Base-by-base conservation (phyloP, 2,329 filamentous ascomycete genomes). In the Elsinoe perseae region DNA sequence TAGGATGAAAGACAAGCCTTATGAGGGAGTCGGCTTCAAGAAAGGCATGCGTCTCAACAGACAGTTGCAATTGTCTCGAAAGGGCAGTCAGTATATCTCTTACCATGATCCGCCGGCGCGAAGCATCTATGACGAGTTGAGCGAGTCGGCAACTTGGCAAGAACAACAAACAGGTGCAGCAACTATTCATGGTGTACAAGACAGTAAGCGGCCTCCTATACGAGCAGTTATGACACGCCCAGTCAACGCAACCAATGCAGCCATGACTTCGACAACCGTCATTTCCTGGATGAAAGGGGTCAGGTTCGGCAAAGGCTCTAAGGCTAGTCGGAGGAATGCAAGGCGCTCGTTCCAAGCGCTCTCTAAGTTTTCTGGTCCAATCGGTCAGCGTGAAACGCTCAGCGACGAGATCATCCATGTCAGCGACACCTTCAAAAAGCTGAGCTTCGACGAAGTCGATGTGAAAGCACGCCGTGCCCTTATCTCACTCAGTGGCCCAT, bases 31-130 rank as follows among this genome's bases (percentile, higher is more conserved):
- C 14, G 89, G 88, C 2, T 87, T 88, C 66, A 75, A 82, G 44
- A 89, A 85, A 66, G 89, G 87, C 3, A 78, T 77, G 53, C 77
- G 78, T 2, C 80, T 85, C 18, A 78, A 78, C 5, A 82, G 82
- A 36, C 83, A 80, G 27, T 73, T 91, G 8, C 84, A 81, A 54
- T 74, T 91, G 40, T 95, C 90, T 10, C 82, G 91, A n/a, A 85
- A 85, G 68, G 90, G 90, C 9, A 89, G 91, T 4, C 74, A 79
- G 2, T 96, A 96, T 74, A 88, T 86, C 68, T 92, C 88, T 0
- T 96, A 92, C 65, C 83, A 88, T 44, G 83, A 89, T 38, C 77
- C 86, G 18, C 84, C 86, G 55, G 80, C 81, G 16, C 21, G 42
- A 20, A 52, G 14, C 14, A 28, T 21, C 10, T 27, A 9, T 21